Evolutionary conservation across 176 grass and related monocot species (phyloP).

Genomic region (Oryza glaberrima): DNA sequence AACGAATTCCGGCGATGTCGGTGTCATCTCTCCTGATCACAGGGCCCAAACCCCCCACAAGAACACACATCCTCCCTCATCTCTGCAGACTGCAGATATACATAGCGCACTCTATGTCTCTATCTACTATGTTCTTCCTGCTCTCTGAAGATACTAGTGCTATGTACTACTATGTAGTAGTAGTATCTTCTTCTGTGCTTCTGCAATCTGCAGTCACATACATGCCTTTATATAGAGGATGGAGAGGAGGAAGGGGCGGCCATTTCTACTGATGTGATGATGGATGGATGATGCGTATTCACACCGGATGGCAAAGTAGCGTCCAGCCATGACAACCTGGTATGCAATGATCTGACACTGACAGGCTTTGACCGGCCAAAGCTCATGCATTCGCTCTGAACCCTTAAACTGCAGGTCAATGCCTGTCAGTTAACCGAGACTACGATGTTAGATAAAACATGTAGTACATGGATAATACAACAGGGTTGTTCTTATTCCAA

Average conservation of each 20-base stretch:
- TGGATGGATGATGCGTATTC: neutral
- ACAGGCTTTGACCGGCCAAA: conserved; percentile 24
- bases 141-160: neutral
- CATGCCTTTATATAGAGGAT: conserved; percentile 28
- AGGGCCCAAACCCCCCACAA: conserved; percentile 37
- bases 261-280: neutral
- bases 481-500: neutral
- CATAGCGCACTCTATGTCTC: neutral
- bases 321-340: conserved; percentile 14
- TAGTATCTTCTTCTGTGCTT: neutral
- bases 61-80: neutral
- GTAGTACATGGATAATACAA: neutral
- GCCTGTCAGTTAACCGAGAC: neutral
- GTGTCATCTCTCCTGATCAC: conserved; percentile 82
- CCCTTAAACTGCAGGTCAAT: neutral
- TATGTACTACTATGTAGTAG: too few species aligned
- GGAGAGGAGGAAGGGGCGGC: neutral
- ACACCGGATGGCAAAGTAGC: neutral
- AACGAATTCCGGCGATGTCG: neutral
- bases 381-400: conserved; percentile 42
- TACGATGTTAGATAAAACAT: neutral
- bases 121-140: neutral
- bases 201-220: neutral
- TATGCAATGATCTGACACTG: neutral
- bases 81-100: neutral